A percentile compares a stretch with the other conserved stretches of the same genome.
Evolutionary conservation across 768 basidiomycete species (phyloP).

Genomic region (Neoboletus brunneissimus): DNA sequence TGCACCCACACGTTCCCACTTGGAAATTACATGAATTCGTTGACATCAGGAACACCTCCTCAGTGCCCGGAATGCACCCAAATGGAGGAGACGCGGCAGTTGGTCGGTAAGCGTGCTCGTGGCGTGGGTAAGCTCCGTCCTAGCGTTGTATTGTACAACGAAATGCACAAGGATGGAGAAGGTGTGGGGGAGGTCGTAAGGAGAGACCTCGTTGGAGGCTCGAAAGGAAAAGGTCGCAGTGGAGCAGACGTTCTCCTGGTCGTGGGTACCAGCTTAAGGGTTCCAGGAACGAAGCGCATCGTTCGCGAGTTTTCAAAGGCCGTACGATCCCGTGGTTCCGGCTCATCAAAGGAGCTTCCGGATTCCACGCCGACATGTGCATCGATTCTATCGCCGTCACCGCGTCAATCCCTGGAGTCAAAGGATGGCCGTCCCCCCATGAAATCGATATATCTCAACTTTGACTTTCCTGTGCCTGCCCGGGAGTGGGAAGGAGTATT

Average conservation of each 20-base stretch:
- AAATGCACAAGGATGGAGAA: constrained; percentile 83
- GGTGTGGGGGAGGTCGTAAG: constrained; percentile 82
- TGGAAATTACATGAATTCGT: constrained; percentile 53
- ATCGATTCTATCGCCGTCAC: constrained; percentile 48
- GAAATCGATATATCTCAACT: constrained; percentile 77
- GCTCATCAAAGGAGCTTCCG: constrained; percentile 34
- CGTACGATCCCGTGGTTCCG: constrained; percentile 50
- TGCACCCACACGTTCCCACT: constrained; percentile 76
- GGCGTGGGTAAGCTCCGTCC: constrained; percentile 80
- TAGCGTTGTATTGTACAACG: constrained; percentile 89
- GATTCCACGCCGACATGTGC: constrained; percentile 26
- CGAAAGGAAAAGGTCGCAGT: constrained; percentile 62
- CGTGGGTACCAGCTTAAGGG: constrained; percentile 84
- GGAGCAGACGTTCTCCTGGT: constrained; percentile 85
- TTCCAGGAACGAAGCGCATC: constrained; percentile 90
- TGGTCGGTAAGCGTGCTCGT: constrained; percentile 74
- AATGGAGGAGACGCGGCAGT: constrained; percentile 64
- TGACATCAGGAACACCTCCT: constrained; percentile 62
- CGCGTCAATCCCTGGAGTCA: constrained; percentile 34
- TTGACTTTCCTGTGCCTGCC: constrained; percentile 82
- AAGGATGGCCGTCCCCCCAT: constrained; percentile 53
- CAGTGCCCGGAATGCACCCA: constrained; percentile 77
- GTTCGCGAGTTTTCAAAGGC: constrained; percentile 86
- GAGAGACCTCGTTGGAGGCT: constrained; percentile 72
- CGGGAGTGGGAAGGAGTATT: constrained; percentile 90